Evolutionary conservation across 441 rosid genomes (phyloP), one percentile per base, ranked within the genome.

Genomic region (Gossypium gossypioides): DNA sequence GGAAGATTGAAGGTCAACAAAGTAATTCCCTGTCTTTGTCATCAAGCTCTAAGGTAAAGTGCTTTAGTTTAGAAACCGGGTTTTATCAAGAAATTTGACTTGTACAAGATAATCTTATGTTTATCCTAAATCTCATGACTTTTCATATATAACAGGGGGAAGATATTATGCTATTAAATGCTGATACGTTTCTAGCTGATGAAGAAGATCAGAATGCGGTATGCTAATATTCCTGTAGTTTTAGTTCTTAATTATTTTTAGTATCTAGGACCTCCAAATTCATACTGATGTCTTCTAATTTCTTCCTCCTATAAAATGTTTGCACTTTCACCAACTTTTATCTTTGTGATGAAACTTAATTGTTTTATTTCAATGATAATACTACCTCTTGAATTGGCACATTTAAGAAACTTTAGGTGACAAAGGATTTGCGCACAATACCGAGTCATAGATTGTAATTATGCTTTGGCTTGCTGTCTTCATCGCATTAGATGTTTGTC

Each of bases 11-110:
- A 56, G 72, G 44, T 59, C 81, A 70, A 68, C 65, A 51, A 73
- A 71, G 24, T 73, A 72, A 16, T 71, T 48, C 51, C 51, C 74
- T 32, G 67, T 82, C 81, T 75, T 78, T 85, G 72, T 79, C 85
- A 54, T 13, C 74, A 69, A 82, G 72, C 76, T 69, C 76, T 72
- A 74, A 56, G 87, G 86, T 82, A 75, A 75, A 72, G 56, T 70
- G 19, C 77, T 69, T 66, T 69, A 51, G 71, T 48, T 68, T 68
- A 56, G 69, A 46, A 63, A 63, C 0, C 6, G 37, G 57, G 42
- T 74, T 60, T 42, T 16, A 54, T 19, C 61, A 65, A 72, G 51
- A 70, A 69, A 70, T 29, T 46, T 72, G 12, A 76, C 27, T 16
- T 61, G 72, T 57, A 34, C 69, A 74, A 42, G 18, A 66, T 44